phyloP scores from a whole-genome alignment of 352 stramenopile genomes.

The Globisporangium rhizosaccharum region DNA sequence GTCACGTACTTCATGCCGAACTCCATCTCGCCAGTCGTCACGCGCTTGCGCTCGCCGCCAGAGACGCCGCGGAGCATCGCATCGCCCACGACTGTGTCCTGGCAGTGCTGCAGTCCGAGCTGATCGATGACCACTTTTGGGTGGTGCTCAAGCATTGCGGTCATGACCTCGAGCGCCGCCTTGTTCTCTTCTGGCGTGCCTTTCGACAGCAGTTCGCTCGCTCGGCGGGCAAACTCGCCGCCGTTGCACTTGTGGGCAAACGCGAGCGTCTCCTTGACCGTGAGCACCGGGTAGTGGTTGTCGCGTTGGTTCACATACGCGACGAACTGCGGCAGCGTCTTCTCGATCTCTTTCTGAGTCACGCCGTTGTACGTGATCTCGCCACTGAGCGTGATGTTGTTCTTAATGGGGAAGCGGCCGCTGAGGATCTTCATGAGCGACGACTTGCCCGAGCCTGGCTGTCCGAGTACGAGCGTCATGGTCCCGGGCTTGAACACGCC shows the following conservation, averaged over 20 bases:
- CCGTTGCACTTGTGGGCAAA: conserved; percentile 36
- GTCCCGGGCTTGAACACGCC: too few species aligned
- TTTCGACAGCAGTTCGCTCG: conserved; percentile 20
- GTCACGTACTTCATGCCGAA: conserved; percentile 62
- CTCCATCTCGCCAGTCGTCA: conserved; percentile 81
- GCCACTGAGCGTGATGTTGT: conserved; percentile 18
- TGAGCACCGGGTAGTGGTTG: conserved; percentile 82
- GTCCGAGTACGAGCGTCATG: too few species aligned
- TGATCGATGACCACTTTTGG: conserved; percentile 6
- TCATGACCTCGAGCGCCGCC: conserved; percentile 4
- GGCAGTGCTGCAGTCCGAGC: conserved; percentile 6
- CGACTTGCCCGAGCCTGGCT: conserved; percentile 10
- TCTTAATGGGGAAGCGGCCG: conserved; percentile 21
- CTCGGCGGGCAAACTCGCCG: conserved; percentile 13
- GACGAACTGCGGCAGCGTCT: conserved; percentile 20
- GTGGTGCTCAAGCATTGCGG: conserved; percentile 9
- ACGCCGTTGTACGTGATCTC: conserved; percentile 29
- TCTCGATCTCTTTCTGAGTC: conserved; percentile 6
- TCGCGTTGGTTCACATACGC: conserved; percentile 38
- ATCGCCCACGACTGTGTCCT: conserved; percentile 19
- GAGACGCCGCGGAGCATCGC: conserved; percentile 51
- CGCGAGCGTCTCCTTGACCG: conserved; percentile 45
- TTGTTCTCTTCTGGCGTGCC: conserved; percentile 22
- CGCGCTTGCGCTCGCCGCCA: conserved; percentile 58
- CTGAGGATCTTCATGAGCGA: conserved; percentile 30